Evolutionary conservation across 441 rosid genomes (phyloP), one percentile per base, ranked within the genome.

Genomic region (Euphorbia neoarborescens): DNA sequence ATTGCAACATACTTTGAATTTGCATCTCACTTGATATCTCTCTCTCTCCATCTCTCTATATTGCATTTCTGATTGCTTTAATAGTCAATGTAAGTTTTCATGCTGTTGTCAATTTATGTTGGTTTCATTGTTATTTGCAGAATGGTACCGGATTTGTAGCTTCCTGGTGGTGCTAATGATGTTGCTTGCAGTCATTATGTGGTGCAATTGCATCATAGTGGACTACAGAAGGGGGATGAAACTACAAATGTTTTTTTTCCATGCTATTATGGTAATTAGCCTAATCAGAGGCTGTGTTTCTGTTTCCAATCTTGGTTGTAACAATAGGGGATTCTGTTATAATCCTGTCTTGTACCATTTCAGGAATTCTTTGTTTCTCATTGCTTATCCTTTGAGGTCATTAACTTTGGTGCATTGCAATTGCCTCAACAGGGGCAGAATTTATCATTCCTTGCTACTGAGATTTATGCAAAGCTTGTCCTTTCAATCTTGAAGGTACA

Each of bases 291-390:
- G 5, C 35, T 70, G 37, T 35, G n/a, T 37, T 48, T 24, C 25
- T 38, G 37, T 56, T 72, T 48, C 19, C 19, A 14, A 17, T 48
- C 4, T 48, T 48, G 22, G 53, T 48, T 15, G 22, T 50, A 11
- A 61, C 68, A 35, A 25, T 70, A 32, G 32, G 67, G 46, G 32
- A 67, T 66, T 48, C 48, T 64, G 66, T 27, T 71, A 65, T 65
- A 70, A 15, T 73, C 32, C 69, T 22, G 78, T 54, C 46, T 28
- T 46, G 17, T 35, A 62, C 30, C 30, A 27, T 70, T 60, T 67
- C 80, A 95, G 99, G 95, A 92, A 78, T 77, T 92, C 59, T 86
- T 97, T 77, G 99, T 95, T 70, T 79, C 86, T 69, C 96, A 95
- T 84, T 92, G 96, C 82, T 77, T 92, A 65, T 80, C 94, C 71